Evolutionary conservation across 768 basidiomycete genomes (phyloP), one percentile per base, ranked within the genome.

Genomic region (Kondoa subrosea): DNA sequence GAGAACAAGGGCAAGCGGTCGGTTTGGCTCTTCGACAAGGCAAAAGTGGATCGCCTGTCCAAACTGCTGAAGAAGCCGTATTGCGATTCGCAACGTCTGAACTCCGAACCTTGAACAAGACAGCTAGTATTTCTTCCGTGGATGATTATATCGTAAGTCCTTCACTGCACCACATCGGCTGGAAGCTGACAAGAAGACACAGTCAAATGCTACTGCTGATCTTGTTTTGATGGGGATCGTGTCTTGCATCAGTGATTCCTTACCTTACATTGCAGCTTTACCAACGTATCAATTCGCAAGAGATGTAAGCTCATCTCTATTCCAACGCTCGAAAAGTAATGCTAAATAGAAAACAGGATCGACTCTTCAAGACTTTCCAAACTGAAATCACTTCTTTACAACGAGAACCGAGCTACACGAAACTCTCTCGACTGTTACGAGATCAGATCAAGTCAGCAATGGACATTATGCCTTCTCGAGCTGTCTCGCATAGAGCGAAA

Each of bases 1-100:
- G 74, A 63, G 77, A 77, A 68, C 68, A 76, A 15, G 71, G 75
- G 15, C 73, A 76, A 66, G 77, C 77, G 30, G 67, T 78, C n/a
- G 74, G 76, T 0, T 73, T 79, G 16, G 68, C 76, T 15, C 69
- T 77, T 2, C 57, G 69, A n/a, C 59, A 58, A 31, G 69, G 69
- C 26, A 63, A 67, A 34, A 17, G n/a, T 3, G 69, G 56, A 4
- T 3, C 31, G 58, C 69, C 69, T 25, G 69, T 69, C 8, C 33
- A 33, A 26, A 67, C 66, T 25, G 69, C 69, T 12, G 27, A 61
- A 32, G 29, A 30, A 50, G 40, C 40, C 8, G 40, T 50, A 8
- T 50, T 50, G 40, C 8, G 40, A 50, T 50, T 50, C 34, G 69
- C 69, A 1, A 69, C 69, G 30, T 25, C 50, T 29, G 65, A 69